Evolutionary conservation across 2,329 filamentous ascomycete species (phyloP), one percentile per base, ranked within the genome.

Genomic region (Alternaria triticina): DNA sequence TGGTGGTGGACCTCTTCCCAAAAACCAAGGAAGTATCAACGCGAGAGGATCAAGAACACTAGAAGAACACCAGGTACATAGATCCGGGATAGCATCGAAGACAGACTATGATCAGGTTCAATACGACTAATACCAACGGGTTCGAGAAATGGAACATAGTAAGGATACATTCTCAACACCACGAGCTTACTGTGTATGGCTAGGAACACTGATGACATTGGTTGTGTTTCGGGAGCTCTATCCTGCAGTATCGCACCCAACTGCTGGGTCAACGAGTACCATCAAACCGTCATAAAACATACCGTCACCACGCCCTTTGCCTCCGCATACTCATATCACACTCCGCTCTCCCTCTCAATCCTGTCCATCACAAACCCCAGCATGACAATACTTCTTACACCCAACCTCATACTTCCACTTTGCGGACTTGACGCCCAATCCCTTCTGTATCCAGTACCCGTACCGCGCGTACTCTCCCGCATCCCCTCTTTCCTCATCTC

Each of bases 311-410:
- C 3, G 33, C n/a, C 9, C 5, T 40, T 11, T 40, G 3, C n/a
- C n/a, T 17, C 36, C 36, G 36, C 9, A 17, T 17, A 40, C n/a
- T n/a, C 9, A 40, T 3, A 11, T 40, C 36, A 40, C n/a, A 40
- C 36, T 17, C n/a, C n/a, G 9, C 36, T 11, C 36, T 11, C 13
- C 7, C 13, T 17, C 46, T 20, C 27, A 20, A 2, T 20, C 15
- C n/a, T 27, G 11, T 1, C 66, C 61, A 51, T 70, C 68, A 54
- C 68, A 70, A 6, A 64, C 57, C 7, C 66, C 68, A 30, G 45
- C 52, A 51, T 70, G 68, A 22, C 68, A 69, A 12, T 69, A 70
- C 55, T 70, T 70, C 15, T 51, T 58, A 8, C 68, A 70, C 1
- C 68, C 68, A 3, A 30, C 6, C 4, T 61, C n/a, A 23, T 57